Base-by-base conservation (phyloP, 352 stramenopile genomes). In the Phytophthora crassamura region DNA sequence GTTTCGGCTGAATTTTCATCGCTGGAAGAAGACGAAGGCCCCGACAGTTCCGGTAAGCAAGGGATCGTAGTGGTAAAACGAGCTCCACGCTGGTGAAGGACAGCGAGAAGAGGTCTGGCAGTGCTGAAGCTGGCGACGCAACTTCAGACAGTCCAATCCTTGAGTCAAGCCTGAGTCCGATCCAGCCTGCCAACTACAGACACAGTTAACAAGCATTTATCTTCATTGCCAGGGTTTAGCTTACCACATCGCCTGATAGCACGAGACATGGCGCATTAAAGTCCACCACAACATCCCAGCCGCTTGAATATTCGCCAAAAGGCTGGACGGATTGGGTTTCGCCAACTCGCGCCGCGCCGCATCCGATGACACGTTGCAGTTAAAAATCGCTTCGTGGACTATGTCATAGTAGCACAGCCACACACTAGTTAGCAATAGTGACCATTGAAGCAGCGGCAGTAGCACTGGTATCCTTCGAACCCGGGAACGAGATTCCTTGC, bases 201-300 rank as follows among this genome's bases (percentile, higher is more conserved):
- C 14, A 5, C 9, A 57, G 40, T 12, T 18, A 35, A 52, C 4
- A n/a, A 28, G 7, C 42, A 42, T 39, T n/a, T 6, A 20, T 32
- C 10, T n/a, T 38, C 4, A 42, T 7, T 12, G 9, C 22, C 22
- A 25, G 22, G 22, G 22, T 25, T 25, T 1, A 47, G 25, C 52
- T 10, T 69, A 91, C 83, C 52, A 71, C 60, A 40, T 88, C 78
- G 41, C 33, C 69, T 67, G 83, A 3, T 0, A 91, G 77, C 16
- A 74, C 65, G 15, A 91, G 72, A 35, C 83, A 91, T 5, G 80
- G 78, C 0, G 65, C 40, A 55, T 90, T 86, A 30, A 88, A 84
- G 46, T 91, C 82, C 22, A 91, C 52, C 4, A 70, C 40, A 8
- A 76, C 79, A 36, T 91, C 75, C 83, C 83, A 91, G 47, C 78